Percentiles rank a stretch among this genome's conserved stretches.
phyloP scores from a whole-genome alignment of 768 basidiomycete species.

The Piloderma croceum region DNA sequence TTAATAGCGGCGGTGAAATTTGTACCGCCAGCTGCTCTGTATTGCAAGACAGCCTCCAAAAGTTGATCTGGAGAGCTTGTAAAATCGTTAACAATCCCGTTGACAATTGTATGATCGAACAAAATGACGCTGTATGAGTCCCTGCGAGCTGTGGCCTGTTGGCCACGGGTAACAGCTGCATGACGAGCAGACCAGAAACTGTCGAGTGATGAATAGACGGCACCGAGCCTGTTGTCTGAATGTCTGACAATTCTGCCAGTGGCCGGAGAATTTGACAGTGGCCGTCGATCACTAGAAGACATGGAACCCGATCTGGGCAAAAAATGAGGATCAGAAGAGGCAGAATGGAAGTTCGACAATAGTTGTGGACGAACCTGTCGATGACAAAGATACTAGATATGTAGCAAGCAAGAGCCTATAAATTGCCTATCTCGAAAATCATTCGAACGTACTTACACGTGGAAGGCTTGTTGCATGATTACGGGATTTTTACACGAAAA shows the following conservation, averaged over 20 bases:
- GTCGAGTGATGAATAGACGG: conserved; percentile 51
- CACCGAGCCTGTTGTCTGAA: conserved; percentile 48
- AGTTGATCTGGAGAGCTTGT: conserved; percentile 39
- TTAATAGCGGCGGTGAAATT: conserved; percentile 38
- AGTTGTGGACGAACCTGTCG: conserved; percentile 40
- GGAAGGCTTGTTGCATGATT: conserved; percentile 48
- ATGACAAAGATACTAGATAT: conserved; percentile 46
- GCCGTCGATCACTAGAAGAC: conserved; percentile 34
- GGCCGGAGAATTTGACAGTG: conserved; percentile 39
- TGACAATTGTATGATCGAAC: conserved; percentile 28
- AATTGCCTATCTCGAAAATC: background rate
- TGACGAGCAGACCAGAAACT: conserved; percentile 53
- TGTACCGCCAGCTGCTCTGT: conserved; percentile 32
- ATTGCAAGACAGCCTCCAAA: conserved; percentile 31
- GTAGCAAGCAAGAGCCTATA: background rate
- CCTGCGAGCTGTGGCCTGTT: conserved; percentile 24
- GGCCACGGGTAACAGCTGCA: conserved; percentile 25
- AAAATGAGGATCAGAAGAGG: conserved; percentile 1
- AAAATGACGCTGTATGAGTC: conserved; percentile 55
- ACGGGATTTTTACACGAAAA: conserved; percentile 51
- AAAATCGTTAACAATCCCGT: conserved; percentile 41
- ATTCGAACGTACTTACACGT: conserved; percentile 41
- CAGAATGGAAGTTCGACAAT: background rate
- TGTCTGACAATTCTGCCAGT: conserved; percentile 30
- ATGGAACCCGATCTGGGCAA: conserved; percentile 47